These are phyloP conservation scores for Lycium barbarum DNA, from an alignment of 257 asterid genomes.

Conservation along the genomic window DNA sequence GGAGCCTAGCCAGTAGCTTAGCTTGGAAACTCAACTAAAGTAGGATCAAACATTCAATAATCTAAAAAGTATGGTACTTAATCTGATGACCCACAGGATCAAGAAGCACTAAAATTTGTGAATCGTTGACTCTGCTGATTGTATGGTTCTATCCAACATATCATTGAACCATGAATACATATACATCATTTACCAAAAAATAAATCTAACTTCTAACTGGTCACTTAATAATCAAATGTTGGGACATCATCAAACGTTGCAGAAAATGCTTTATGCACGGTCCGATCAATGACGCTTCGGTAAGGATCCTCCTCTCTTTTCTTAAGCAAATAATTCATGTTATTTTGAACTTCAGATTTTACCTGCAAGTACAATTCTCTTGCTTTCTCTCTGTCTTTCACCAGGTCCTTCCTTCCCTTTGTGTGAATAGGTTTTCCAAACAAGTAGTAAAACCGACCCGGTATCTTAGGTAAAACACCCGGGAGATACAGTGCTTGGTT, in stretches of 20 bases:
- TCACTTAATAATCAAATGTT: conserved; percentile 51
- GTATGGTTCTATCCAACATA: too few species aligned
- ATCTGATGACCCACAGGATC: too few species aligned
- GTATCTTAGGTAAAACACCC: conserved; percentile 78
- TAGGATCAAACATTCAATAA: too few species aligned
- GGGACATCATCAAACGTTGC: conserved; percentile 72
- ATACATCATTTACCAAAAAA: not conserved
- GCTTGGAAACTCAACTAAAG: too few species aligned
- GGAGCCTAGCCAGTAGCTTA: conserved; percentile 11
- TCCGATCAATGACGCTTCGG: conserved; percentile 67
- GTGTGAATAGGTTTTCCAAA: conserved; percentile 88
- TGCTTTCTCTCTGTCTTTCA: conserved; percentile 73
- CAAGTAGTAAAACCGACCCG: conserved; percentile 82
- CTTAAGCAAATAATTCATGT: conserved; percentile 61
- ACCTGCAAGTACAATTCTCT: conserved; percentile 66
- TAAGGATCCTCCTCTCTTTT: conserved; percentile 91
- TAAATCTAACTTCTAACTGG: not conserved
- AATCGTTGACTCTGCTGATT: too few species aligned
- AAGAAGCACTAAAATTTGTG: too few species aligned
- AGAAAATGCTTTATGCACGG: conserved; percentile 54
- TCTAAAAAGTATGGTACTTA: too few species aligned
- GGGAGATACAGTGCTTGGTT: conserved; percentile 66
- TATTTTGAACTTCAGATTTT: conserved; percentile 69
- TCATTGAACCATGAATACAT: not conserved
- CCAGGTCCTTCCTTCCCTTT: conserved; percentile 64